Evolutionary conservation across 169 alveolate genomes (phyloP).

Genomic region (Amoebophrya sp.): DNA sequence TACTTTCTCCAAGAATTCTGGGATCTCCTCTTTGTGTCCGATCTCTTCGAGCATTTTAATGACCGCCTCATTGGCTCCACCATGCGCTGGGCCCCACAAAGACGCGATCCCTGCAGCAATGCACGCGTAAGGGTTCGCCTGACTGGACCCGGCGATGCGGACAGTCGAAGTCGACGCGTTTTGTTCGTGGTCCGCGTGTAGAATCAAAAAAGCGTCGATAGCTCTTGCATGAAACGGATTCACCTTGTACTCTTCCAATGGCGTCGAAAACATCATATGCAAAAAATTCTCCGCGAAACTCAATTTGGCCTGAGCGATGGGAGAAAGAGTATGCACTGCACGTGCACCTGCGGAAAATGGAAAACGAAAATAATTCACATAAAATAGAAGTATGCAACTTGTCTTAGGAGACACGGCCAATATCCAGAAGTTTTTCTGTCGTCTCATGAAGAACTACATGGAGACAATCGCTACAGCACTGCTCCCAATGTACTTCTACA

Average conservation of each 20-base stretch:
- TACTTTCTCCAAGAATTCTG: constrained; percentile 58
- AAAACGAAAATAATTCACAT: no score
- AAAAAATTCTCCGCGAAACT: constrained; percentile 63
- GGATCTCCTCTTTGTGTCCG: constrained; percentile 59
- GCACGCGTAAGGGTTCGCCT: constrained; percentile 62
- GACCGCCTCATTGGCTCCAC: constrained; percentile 84
- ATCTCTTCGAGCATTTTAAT: constrained; percentile 65
- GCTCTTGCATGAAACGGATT: constrained; percentile 63
- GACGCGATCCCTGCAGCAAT: constrained; percentile 75
- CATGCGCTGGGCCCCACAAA: constrained; percentile 80
- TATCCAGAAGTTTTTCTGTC: no score
- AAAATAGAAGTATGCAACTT: no score
- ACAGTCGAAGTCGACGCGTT: constrained; percentile 78
- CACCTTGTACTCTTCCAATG: constrained; percentile 60
- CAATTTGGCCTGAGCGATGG: constrained; percentile 5
- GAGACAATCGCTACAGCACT: no score
- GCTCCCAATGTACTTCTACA: no score
- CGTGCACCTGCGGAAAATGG: no score
- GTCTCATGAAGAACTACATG: no score
- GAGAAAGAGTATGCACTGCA: no score
- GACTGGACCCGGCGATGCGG: constrained; percentile 69
- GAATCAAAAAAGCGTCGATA: constrained; percentile 61
- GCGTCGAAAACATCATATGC: constrained; percentile 72
- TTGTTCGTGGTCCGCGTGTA: constrained; percentile 82
- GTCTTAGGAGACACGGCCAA: no score